Evolutionary conservation across 2,329 filamentous ascomycete genomes (phyloP), one percentile per base, ranked within the genome.

Genomic region (Hymenoscyphus linearis): DNA sequence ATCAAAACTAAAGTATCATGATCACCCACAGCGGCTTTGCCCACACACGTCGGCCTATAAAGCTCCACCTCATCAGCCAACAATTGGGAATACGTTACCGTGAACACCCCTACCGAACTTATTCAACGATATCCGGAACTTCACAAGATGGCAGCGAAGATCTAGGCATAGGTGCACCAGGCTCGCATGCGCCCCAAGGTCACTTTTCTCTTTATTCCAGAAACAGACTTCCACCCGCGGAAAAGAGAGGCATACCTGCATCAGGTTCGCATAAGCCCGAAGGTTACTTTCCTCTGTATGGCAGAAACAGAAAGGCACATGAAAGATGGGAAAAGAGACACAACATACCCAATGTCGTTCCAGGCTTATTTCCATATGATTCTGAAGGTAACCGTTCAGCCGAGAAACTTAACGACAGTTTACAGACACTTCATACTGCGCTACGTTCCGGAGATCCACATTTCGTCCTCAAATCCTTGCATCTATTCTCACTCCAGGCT

Each of bases 381-480:
- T 16, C 18, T 34, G 16, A 27, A 36, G 27, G 16, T 18, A 22
- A 47, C 31, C 31, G 10, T 22, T n/a, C 22, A 36, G 44, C 5
- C 31, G 18, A 37, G 31, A 37, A 1, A 13, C 7, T 13, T 9
- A 13, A 22, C 22, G 34, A 2, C 52, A 66, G 26, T 57, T 59
- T 31, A 25, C 36, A 9, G 61, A 47, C n/a, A 16, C 40, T 47
- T 22, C 40, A n/a, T 47, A 47, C n/a, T 22, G 40, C 66, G 26
- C 47, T 69, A 6, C 57, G 55, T 44, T 59, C 54, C 27, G 62
- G 50, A 25, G 58, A 69, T 47, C 66, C 64, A 36, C 62, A 65
- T 36, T 54, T 22, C 26, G 58, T 68, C 5, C 53, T 67, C 14
- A 52, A 25, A 34, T 59, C 58, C 14, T 57, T 64, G 4, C 5